Conservation (phyloP, 2,329 filamentous ascomycete species). For the Paracoccidioides brasiliensis region DNA sequence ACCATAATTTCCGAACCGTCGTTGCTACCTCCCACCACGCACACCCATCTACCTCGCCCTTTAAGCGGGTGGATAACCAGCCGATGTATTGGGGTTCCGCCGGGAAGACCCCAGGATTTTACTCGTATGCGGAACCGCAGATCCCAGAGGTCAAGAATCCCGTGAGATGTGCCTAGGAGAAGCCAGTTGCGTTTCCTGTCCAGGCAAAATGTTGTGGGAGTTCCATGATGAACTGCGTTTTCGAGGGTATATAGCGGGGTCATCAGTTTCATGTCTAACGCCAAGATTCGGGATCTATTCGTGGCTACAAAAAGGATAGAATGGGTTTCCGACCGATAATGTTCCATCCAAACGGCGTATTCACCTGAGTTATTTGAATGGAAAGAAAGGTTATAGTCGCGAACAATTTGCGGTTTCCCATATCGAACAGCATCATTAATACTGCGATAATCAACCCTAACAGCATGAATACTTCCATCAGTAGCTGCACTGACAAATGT, state of each 20-base stretch:
- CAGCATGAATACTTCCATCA: conserved; percentile 80
- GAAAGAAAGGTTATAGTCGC: conserved; percentile 58
- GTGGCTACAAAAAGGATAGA: conserved; percentile 83
- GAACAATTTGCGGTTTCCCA: conserved; percentile 59
- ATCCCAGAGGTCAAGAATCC: conserved; percentile 89
- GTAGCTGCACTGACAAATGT: conserved; percentile 83
- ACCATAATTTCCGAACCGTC: conserved; percentile 74
- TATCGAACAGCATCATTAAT: conserved; percentile 54
- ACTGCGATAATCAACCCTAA: conserved; percentile 61
- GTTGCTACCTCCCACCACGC: conserved; percentile 74
- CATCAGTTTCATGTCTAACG: conserved; percentile 82
- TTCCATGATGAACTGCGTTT: conserved; percentile 84
- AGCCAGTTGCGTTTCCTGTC: conserved; percentile 83
- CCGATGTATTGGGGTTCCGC: conserved; percentile 65
- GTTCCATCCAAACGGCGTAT: conserved; percentile 78
- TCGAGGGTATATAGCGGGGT: conserved; percentile 62
- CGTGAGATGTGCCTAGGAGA: conserved; percentile 80
- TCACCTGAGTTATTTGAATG: conserved; percentile 41
- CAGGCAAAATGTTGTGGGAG: conserved; percentile 79
- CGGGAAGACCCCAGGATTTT: conserved; percentile 76
- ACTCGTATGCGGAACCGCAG: conserved; percentile 83
- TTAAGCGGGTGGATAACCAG: conserved; percentile 66
- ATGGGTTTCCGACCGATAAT: conserved; percentile 68
- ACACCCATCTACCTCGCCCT: conserved; percentile 70
- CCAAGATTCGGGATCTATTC: conserved; percentile 68